Conservation (phyloP, 768 basidiomycete genomes). For the Saitozyma sp. region DNA sequence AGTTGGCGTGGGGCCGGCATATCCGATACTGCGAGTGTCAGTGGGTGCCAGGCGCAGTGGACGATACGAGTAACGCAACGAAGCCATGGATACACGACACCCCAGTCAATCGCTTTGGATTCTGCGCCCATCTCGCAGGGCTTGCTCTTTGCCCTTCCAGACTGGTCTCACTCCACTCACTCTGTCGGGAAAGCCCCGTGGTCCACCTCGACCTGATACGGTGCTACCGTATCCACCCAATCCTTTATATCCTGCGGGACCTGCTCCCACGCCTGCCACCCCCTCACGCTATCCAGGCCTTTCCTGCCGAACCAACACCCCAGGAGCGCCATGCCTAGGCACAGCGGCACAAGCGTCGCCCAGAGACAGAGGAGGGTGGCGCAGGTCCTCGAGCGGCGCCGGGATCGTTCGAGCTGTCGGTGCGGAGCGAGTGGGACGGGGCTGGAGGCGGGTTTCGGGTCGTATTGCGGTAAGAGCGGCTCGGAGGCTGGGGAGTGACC, state of each 20-base stretch:
- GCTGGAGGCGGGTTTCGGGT: not conserved
- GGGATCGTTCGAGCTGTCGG: too few species aligned
- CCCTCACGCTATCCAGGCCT: conserved; percentile 10
- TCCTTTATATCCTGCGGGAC: conserved; percentile 37
- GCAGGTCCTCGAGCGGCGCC: too few species aligned
- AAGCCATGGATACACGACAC: too few species aligned
- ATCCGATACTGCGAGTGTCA: conserved; percentile 39
- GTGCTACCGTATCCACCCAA: conserved; percentile 33
- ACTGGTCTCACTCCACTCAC: conserved; percentile 22
- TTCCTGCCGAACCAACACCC: conserved; percentile 32
- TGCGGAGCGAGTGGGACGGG: too few species aligned
- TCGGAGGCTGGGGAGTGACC: conserved; percentile 11
- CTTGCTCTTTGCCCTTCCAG: not conserved
- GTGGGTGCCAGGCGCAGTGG: not conserved
- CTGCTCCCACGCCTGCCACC: conserved; percentile 30
- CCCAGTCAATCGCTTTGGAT: too few species aligned
- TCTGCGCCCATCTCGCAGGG: too few species aligned
- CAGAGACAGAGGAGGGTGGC: conserved; percentile 17
- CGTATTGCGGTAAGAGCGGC: conserved; percentile 38
- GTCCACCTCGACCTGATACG: conserved; percentile 2
- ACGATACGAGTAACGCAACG: too few species aligned
- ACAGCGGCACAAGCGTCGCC: conserved; percentile 17
- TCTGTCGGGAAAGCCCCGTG: conserved; percentile 42
- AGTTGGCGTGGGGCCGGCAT: conserved; percentile 50
- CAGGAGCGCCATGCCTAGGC: conserved; percentile 22